A percentile compares a stretch with the other conserved stretches of the same genome.
Conservation (phyloP, 805 yeast genomes). For the Candida mattraensis region DNA sequence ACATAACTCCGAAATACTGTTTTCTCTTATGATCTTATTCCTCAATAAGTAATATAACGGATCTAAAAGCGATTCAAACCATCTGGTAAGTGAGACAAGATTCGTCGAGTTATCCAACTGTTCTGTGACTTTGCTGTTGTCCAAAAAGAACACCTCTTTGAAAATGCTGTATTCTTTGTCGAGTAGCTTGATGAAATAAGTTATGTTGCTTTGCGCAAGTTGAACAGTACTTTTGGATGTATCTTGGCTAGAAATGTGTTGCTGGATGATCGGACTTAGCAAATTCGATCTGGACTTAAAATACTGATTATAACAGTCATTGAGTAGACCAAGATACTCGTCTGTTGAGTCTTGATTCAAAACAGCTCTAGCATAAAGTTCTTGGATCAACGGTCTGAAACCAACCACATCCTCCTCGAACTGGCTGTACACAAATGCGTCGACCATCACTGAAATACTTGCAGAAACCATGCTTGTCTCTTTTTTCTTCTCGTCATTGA, state of each 20-base stretch:
- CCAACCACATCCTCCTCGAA: constrained; percentile 41
- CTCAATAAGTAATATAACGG: constrained; percentile 76
- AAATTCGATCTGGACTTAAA: constrained; percentile 56
- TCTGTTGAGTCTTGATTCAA: constrained; percentile 22
- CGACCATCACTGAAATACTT: constrained; percentile 43
- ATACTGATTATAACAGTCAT: constrained; percentile 66
- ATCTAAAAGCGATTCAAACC: constrained; percentile 67
- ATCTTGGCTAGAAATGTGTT: constrained; percentile 25
- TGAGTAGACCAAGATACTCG: constrained; percentile 62
- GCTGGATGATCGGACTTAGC: constrained; percentile 39
- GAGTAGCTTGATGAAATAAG: constrained; percentile 58
- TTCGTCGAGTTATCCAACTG: constrained; percentile 31
- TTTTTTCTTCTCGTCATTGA: constrained; percentile 21
- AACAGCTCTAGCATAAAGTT: constrained; percentile 29
- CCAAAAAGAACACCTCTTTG: constrained; percentile 47
- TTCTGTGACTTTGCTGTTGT: constrained; percentile 12
- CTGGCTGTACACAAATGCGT: constrained; percentile 66
- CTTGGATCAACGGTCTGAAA: constrained; percentile 24
- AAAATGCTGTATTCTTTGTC: constrained; percentile 64
- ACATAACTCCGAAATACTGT: constrained; percentile 65
- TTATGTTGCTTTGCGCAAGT: constrained; percentile 59
- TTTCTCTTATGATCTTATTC: constrained; percentile 66
- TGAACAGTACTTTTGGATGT: constrained; percentile 47
- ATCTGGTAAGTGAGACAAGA: constrained; percentile 43
- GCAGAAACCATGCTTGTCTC: constrained; percentile 15